Percentiles rank a stretch among this genome's conserved stretches.
These are phyloP conservation scores for Flaveria sonorensis DNA, from an alignment of 129 eudicot genomes.

Conservation along the genomic window DNA sequence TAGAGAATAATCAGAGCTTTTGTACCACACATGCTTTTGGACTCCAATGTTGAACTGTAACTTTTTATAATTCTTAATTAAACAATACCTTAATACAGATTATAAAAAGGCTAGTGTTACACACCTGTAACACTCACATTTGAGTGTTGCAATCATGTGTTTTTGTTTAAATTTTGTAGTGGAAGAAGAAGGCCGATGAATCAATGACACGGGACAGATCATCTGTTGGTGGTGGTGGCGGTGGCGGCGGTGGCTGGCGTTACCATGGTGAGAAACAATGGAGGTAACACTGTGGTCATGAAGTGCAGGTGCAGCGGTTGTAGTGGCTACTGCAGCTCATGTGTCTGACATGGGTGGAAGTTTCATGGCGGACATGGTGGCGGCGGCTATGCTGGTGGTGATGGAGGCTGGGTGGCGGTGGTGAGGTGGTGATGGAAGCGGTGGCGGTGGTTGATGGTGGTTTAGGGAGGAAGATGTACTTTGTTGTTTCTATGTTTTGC, in stretches of 20 bases:
- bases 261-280: constrained; percentile 16
- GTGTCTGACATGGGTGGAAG: constrained; percentile 32
- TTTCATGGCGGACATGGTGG: constrained; percentile 38
- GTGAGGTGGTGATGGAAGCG: constrained; percentile 27
- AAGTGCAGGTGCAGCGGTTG: constrained; percentile 27
- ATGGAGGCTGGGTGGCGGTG: constrained; percentile 29
- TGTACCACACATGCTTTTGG: constrained; percentile 37
- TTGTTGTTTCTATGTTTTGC: neutral
- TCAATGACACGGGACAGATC: constrained; percentile 27
- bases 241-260: constrained; percentile 14
- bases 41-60: constrained; percentile 36
- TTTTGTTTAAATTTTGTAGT: constrained; percentile 25
- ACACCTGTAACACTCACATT: constrained; percentile 4
- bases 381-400: constrained; percentile 25
- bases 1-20: constrained; percentile 20
- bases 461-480: neutral
- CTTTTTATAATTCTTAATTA: neutral
- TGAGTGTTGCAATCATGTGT: constrained; percentile 16
- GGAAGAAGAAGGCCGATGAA: constrained; percentile 27
- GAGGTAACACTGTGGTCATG: constrained; percentile 23
- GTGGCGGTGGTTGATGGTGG: constrained; percentile 13
- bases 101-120: constrained; percentile 32
- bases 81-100: neutral
- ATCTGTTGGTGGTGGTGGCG: constrained; percentile 20
- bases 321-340: constrained; percentile 19